Evolutionary conservation across 2,329 filamentous ascomycete species (phyloP).

Genomic region (Aspergillus hiratsukae): DNA sequence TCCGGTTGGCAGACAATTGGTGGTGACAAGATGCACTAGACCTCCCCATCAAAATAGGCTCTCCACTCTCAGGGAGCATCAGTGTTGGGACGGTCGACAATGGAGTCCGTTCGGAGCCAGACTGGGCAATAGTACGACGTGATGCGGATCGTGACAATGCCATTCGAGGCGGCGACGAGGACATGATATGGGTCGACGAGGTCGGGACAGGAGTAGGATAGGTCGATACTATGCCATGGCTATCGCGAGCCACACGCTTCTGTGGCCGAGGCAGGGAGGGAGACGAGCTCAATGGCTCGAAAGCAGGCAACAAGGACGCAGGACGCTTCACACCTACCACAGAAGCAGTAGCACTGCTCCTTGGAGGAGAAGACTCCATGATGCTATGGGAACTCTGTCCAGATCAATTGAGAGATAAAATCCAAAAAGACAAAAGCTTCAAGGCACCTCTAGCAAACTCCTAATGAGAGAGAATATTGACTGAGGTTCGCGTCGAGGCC

Average conservation of each 20-base stretch:
- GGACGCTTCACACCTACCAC: conserved; percentile 44
- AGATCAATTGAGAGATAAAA: conserved; percentile 8
- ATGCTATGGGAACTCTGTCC: conserved; percentile 7
- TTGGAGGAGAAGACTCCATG: conserved; percentile 41
- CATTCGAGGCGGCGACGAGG: conserved; percentile 71
- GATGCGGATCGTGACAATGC: conserved; percentile 49
- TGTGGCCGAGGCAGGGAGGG: conserved; percentile 45
- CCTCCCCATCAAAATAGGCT: conserved; percentile 79
- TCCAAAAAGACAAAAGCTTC: neutral
- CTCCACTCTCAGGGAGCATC: conserved; percentile 74
- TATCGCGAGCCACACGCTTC: conserved; percentile 45
- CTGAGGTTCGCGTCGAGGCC: conserved; percentile 20
- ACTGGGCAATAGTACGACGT: conserved; percentile 56
- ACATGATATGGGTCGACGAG: conserved; percentile 86
- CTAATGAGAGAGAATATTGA: conserved; percentile 13
- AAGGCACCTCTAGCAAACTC: neutral
- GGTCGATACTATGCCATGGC: conserved; percentile 46
- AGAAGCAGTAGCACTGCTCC: conserved; percentile 29
- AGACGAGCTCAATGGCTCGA: conserved; percentile 47
- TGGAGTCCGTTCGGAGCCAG: conserved; percentile 69
- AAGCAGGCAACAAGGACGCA: conserved; percentile 45
- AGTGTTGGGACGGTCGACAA: conserved; percentile 79
- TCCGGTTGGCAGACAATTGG: conserved; percentile 84
- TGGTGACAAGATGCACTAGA: conserved; percentile 95
- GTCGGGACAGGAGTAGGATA: conserved; percentile 94